Evolutionary conservation across 2,329 filamentous ascomycete genomes (phyloP).

Genomic region (Tolypocladium inflatum): DNA sequence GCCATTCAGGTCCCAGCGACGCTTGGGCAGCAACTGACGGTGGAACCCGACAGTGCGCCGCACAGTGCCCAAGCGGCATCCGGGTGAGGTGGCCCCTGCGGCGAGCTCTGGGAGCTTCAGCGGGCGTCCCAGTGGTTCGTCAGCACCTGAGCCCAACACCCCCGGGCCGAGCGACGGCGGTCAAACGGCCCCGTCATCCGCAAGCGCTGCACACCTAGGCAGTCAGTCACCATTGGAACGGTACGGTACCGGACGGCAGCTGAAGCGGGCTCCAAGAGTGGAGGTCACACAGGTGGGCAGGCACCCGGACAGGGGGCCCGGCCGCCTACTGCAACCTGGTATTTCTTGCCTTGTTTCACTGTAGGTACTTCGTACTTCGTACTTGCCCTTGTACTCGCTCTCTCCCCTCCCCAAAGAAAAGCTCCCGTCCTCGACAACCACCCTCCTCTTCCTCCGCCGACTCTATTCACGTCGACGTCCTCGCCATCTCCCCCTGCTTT

Average conservation of each 20-base stretch:
- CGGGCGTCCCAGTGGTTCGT: background rate
- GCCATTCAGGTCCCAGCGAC: background rate
- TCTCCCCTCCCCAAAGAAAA: conserved; percentile 5
- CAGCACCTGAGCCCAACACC: background rate
- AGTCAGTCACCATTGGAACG: too few species aligned
- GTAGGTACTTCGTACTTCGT: background rate
- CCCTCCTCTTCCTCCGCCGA: background rate
- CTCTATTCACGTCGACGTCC: conserved; percentile 1
- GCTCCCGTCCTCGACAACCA: conserved; percentile 6
- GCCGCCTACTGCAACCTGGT: background rate
- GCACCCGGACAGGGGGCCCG: background rate
- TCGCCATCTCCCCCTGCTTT: conserved; percentile 8
- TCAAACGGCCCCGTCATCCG: background rate
- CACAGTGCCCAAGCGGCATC: background rate
- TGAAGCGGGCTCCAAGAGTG: background rate
- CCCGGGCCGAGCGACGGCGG: too few species aligned
- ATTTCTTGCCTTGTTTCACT: background rate
- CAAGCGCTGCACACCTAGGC: too few species aligned
- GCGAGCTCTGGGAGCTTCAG: background rate
- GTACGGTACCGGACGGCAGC: too few species aligned
- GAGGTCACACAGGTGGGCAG: background rate
- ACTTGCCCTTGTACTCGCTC: background rate
- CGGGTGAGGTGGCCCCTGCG: background rate
- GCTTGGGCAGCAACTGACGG: background rate
- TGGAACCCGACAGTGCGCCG: background rate